Evolutionary conservation across 768 basidiomycete genomes (phyloP).

Genomic region (Floccularia luteovirens): DNA sequence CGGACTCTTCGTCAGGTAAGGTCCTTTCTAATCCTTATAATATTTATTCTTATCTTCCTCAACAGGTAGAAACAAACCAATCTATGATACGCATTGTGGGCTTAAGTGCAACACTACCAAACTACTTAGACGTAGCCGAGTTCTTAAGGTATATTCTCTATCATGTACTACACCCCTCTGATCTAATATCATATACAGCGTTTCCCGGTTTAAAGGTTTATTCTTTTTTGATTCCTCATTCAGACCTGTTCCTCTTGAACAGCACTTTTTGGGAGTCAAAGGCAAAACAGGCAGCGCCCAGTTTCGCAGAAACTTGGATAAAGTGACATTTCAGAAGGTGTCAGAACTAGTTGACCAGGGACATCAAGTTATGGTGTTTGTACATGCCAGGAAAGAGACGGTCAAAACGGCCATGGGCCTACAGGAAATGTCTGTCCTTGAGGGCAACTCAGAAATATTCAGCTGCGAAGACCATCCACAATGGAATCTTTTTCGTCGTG

Average conservation of each 20-base stretch:
- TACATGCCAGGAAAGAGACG: conserved; percentile 96
- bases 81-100: conserved; percentile 95
- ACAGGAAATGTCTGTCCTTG: conserved; percentile 64
- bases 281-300: conserved; percentile 75
- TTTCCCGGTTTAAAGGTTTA: conserved; percentile 77
- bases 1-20: conserved; percentile 84
- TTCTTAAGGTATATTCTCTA: conserved; percentile 65
- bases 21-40: not conserved
- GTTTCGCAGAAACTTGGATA: conserved; percentile 82
- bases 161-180: not conserved
- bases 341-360: conserved; percentile 81
- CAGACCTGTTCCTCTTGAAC: conserved; percentile 92
- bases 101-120: conserved; percentile 92
- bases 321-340: conserved; percentile 86
- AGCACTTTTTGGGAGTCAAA: conserved; percentile 91
- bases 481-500: conserved; percentile 67
- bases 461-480: conserved; percentile 77
- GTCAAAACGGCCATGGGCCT: conserved; percentile 84
- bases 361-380: conserved; percentile 99
- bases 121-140: conserved; percentile 93
- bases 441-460: conserved; percentile 73
- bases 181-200: conserved; percentile 37
- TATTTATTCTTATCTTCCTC: not conserved
- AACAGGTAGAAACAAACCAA: conserved; percentile 91
- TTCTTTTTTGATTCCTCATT: conserved; percentile 99